Evolutionary conservation across 805 yeast genomes (phyloP).

Genomic region (Blastobotrys parvus): DNA sequence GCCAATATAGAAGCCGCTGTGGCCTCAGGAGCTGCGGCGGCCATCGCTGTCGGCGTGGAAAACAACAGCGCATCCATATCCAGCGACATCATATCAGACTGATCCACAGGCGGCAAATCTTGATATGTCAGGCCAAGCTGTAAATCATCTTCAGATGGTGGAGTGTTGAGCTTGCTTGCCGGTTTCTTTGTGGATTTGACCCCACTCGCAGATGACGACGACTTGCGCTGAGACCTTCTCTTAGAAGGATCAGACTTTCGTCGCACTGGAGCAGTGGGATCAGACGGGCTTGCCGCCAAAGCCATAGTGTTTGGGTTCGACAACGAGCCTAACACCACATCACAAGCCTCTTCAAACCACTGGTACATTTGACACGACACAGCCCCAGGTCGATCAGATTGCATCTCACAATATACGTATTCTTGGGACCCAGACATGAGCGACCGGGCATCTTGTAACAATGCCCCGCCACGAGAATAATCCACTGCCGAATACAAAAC

Average conservation of each 20-base stretch:
- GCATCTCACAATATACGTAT: slow-evolving; percentile 15
- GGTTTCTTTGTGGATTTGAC: background rate
- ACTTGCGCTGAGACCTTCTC: background rate
- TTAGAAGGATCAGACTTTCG: background rate
- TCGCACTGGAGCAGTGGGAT: background rate
- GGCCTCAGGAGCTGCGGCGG: too few relatives aligned
- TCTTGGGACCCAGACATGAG: slow-evolving; percentile 33
- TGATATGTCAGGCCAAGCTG: too few relatives aligned
- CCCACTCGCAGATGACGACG: too few relatives aligned
- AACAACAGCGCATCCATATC: background rate
- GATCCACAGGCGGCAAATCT: background rate
- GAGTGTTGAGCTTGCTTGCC: too few relatives aligned
- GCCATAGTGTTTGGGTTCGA: background rate
- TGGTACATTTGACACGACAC: slow-evolving; percentile 13
- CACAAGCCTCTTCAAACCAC: slow-evolving; percentile 12
- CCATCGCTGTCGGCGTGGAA: too few relatives aligned
- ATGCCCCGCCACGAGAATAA: slow-evolving; percentile 73
- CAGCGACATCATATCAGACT: background rate
- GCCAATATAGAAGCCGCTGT: too few relatives aligned
- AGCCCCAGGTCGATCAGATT: slow-evolving; percentile 18
- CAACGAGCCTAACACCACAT: background rate
- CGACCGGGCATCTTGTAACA: slow-evolving; percentile 60
- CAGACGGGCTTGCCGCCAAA: background rate
- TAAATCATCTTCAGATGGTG: too few relatives aligned
- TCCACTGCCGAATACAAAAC: slow-evolving; percentile 56